phyloP scores from a whole-genome alignment of 495 filamentous ascomycete species.

The Parathielavia appendiculata region DNA sequence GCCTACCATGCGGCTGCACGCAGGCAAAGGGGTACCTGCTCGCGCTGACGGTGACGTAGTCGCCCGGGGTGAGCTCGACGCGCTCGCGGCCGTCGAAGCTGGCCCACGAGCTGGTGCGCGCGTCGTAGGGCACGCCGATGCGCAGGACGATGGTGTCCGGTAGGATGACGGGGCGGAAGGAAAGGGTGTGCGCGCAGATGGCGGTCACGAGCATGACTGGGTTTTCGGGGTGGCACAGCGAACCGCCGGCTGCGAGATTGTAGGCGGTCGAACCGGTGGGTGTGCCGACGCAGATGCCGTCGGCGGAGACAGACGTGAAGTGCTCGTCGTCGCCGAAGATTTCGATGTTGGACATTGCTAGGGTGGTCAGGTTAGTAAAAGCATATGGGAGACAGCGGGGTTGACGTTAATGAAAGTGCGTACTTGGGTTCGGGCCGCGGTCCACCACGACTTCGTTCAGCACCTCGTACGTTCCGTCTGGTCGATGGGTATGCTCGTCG shows the following conservation, averaged over 20 bases:
- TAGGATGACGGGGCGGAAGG: slow-evolving; percentile 90
- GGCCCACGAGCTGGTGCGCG: slow-evolving; percentile 84
- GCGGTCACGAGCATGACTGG: slow-evolving; percentile 93
- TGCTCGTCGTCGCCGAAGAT: slow-evolving; percentile 95
- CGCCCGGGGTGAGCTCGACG: slow-evolving; percentile 78
- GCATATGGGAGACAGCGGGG: neutral
- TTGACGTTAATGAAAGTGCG: slow-evolving; percentile 29
- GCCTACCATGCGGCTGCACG: slow-evolving; percentile 67
- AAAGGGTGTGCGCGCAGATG: slow-evolving; percentile 93
- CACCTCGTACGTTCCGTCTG: slow-evolving; percentile 78
- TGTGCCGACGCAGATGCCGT: slow-evolving; percentile 86
- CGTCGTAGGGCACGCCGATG: slow-evolving; percentile 87
- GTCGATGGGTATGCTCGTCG: slow-evolving; percentile 72
- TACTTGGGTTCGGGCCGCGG: slow-evolving; percentile 83
- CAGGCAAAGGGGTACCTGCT: slow-evolving; percentile 89
- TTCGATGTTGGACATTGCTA: slow-evolving; percentile 81
- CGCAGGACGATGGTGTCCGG: slow-evolving; percentile 92
- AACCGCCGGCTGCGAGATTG: slow-evolving; percentile 93
- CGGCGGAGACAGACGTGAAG: slow-evolving; percentile 80
- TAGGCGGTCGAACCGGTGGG: slow-evolving; percentile 95
- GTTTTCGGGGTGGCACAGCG: slow-evolving; percentile 93
- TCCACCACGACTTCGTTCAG: slow-evolving; percentile 91
- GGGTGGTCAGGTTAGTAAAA: slow-evolving; percentile 9
- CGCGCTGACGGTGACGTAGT: slow-evolving; percentile 94
- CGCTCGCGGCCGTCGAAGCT: slow-evolving; percentile 94